phyloP scores from a whole-genome alignment of 73 alveolate species.

The Paramecium pentaurelia region DNA sequence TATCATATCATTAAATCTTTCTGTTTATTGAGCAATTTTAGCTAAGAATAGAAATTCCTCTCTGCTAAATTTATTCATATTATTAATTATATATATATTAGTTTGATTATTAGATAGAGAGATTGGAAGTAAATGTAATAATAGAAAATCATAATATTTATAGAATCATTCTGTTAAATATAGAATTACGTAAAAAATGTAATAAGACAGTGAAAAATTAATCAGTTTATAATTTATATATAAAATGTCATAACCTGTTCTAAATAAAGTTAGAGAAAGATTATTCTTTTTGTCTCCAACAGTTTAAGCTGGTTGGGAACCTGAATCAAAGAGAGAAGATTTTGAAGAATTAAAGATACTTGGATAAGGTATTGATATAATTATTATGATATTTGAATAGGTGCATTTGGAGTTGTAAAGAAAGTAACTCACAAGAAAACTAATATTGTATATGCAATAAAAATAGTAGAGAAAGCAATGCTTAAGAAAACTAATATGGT shows the following conservation, averaged over 20 bases:
- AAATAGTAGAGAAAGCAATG: slow-evolving; percentile 75
- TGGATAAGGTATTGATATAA: slow-evolving; percentile 7
- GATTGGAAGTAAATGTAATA: too few relatives aligned
- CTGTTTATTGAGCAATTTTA: slow-evolving; percentile 76
- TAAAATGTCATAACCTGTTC: neutral
- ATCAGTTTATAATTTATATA: neutral
- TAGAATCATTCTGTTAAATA: neutral
- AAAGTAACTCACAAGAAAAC: slow-evolving; percentile 75
- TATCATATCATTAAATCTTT: slow-evolving; percentile 86
- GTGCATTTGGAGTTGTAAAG: slow-evolving; percentile 86
- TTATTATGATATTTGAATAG: neutral
- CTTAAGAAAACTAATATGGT: slow-evolving; percentile 69
- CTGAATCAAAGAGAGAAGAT: slow-evolving; percentile 49
- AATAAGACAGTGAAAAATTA: too few relatives aligned
- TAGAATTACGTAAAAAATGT: too few relatives aligned
- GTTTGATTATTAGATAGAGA: neutral
- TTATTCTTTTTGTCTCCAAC: slow-evolving; percentile 48
- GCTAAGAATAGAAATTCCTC: slow-evolving; percentile 75
- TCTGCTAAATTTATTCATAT: slow-evolving; percentile 56
- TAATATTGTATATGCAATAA: slow-evolving; percentile 74
- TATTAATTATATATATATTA: neutral
- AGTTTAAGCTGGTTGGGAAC: slow-evolving; percentile 57
- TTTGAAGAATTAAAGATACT: slow-evolving; percentile 43
- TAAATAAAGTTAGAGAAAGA: slow-evolving; percentile 59
- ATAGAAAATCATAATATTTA: too few relatives aligned